Conservation (phyloP, 164 flowering plant species). For the Nymphaea thermarum region DNA sequence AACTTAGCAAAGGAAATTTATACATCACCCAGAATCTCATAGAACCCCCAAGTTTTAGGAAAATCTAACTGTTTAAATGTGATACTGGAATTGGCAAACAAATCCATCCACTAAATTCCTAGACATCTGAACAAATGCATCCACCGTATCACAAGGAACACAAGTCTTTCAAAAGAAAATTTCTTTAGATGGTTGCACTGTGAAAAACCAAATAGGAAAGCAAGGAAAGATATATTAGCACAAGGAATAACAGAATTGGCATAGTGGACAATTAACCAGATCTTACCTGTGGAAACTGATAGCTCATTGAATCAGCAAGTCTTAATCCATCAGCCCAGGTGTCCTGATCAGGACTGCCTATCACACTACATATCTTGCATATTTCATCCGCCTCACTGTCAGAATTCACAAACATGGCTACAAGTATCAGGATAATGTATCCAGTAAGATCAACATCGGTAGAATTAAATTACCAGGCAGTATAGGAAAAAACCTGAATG, state of each 20-base stretch:
- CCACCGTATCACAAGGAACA: neutral
- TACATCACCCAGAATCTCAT: too few relatives aligned
- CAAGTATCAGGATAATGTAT: neutral
- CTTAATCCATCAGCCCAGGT: constrained; percentile 62
- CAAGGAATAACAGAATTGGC: too few relatives aligned
- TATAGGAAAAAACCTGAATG: neutral
- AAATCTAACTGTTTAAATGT: neutral
- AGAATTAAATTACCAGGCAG: neutral
- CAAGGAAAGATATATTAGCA: too few relatives aligned
- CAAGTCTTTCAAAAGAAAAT: neutral
- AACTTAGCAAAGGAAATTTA: too few relatives aligned
- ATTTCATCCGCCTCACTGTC: constrained; percentile 59
- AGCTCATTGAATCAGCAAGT: constrained; percentile 59
- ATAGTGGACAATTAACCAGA: neutral
- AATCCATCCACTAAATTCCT: neutral
- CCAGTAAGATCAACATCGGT: neutral
- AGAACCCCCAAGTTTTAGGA: too few relatives aligned
- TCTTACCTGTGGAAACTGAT: constrained; percentile 57
- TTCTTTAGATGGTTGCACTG: neutral
- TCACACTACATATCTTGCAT: constrained; percentile 80
- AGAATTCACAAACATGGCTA: neutral
- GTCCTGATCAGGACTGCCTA: constrained; percentile 59
- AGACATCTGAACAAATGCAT: too few relatives aligned
- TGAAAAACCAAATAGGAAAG: neutral
- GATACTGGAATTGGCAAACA: neutral